Conservation (phyloP, 2,329 filamentous ascomycete genomes). For the Orbilia blumenaviensis region DNA sequence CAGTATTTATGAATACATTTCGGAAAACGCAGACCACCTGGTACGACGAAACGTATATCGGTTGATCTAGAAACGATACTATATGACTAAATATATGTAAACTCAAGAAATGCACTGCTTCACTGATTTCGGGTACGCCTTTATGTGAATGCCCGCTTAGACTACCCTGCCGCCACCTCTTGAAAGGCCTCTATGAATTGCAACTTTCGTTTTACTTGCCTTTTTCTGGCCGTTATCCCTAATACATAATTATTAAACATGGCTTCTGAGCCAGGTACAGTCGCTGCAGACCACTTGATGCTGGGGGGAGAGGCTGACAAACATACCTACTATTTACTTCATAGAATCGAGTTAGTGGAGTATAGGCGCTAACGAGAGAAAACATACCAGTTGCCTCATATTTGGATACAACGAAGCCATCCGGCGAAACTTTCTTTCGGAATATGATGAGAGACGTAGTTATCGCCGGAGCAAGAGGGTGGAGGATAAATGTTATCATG, state of each 20-base stretch:
- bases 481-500: conserved; percentile 35
- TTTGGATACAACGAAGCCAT: not conserved
- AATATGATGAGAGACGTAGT: not conserved
- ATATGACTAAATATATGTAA: not conserved
- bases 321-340: not conserved
- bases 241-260: not conserved
- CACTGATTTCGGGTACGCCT: too few relatives aligned
- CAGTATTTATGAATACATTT: too few relatives aligned
- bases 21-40: too few relatives aligned
- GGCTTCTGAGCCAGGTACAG: not conserved
- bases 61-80: not conserved
- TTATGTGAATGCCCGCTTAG: too few relatives aligned
- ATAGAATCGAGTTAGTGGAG: too few relatives aligned
- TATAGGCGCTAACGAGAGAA: too few relatives aligned
- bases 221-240: not conserved
- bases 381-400: not conserved
- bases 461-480: not conserved
- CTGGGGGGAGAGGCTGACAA: conserved; percentile 9
- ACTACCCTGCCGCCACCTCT: too few relatives aligned
- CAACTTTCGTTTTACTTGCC: too few relatives aligned
- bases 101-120: too few relatives aligned
- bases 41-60: too few relatives aligned
- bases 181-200: too few relatives aligned
- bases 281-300: not conserved
- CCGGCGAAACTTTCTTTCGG: not conserved